These are phyloP conservation scores for Ceratocystiopsis sp. DNA, from an alignment of 2,329 filamentous ascomycete species.

Conservation along the genomic window DNA sequence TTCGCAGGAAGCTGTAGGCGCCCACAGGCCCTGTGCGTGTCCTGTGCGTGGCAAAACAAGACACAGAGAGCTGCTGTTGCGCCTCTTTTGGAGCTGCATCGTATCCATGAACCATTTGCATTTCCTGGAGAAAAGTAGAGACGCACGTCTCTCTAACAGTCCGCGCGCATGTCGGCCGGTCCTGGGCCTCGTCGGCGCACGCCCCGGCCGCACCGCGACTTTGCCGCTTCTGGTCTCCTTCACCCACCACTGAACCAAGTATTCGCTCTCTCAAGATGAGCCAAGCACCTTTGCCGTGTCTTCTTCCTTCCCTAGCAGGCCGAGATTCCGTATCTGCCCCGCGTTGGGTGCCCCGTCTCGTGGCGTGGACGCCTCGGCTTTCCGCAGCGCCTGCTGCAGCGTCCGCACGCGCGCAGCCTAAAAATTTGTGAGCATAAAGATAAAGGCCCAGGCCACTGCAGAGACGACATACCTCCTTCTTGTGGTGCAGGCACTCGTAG, in stretches of 20 bases:
- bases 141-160: too few species aligned
- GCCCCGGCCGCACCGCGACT: too few species aligned
- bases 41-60: neutral
- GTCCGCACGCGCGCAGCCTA: slow-evolving; percentile 63
- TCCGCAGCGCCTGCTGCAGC: slow-evolving; percentile 73
- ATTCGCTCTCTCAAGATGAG: slow-evolving; percentile 2
- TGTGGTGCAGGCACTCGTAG: slow-evolving; percentile 96
- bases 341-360: slow-evolving; percentile 69
- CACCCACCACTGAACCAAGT: neutral
- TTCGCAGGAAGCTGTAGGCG: too few species aligned
- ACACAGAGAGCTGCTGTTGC: neutral
- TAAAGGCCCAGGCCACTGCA: neutral
- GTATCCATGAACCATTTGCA: neutral
- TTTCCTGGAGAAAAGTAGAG: too few species aligned
- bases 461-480: slow-evolving; percentile 63
- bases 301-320: slow-evolving; percentile 69
- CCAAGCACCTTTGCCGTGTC: slow-evolving; percentile 48
- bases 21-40: too few species aligned
- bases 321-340: slow-evolving; percentile 74
- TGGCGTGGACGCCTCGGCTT: slow-evolving; percentile 55
- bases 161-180: too few species aligned
- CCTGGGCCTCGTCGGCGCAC: neutral
- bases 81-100: too few species aligned
- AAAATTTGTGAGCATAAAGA: slow-evolving; percentile 1
- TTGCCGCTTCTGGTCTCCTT: neutral